phyloP scores from a whole-genome alignment of 1,284 basidiomycete genomes.

The Puccinia novopanici region DNA sequence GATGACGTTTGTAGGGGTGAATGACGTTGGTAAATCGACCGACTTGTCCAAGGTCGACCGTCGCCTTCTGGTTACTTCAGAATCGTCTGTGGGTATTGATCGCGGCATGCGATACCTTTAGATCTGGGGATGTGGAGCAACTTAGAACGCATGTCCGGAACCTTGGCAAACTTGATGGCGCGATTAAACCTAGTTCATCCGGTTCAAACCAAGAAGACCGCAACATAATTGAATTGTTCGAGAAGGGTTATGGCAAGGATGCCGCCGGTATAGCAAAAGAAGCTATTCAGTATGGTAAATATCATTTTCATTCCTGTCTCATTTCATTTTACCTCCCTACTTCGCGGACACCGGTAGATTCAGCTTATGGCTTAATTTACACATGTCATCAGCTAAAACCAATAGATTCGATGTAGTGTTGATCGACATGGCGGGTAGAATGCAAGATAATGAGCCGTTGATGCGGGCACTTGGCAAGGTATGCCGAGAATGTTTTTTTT shows the following conservation, averaged over 20 bases:
- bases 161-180: conserved; percentile 78
- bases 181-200: not conserved
- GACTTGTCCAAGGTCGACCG: conserved; percentile 97
- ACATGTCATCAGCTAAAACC: conserved; percentile 63
- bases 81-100: conserved; percentile 91
- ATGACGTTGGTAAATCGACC: conserved; percentile 98
- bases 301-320: not conserved
- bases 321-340: not conserved
- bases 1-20: conserved; percentile 98
- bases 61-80: conserved; percentile 98
- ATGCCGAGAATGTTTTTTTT: conserved; percentile 50
- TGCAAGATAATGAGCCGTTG: conserved; percentile 98
- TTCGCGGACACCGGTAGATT: not conserved
- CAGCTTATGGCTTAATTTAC: not conserved
- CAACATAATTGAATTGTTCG: conserved; percentile 80
- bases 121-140: conserved; percentile 97
- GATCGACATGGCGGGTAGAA: conserved; percentile 93
- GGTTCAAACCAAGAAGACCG: conserved; percentile 58
- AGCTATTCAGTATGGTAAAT: conserved; percentile 80
- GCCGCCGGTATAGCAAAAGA: conserved; percentile 96
- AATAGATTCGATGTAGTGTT: conserved; percentile 89
- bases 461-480: conserved; percentile 98
- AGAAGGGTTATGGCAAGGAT: conserved; percentile 96
- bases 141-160: conserved; percentile 94
- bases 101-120: conserved; percentile 97